These are phyloP conservation scores for Myxozyma udenii DNA, from an alignment of 805 yeast species.

Conservation along the genomic window DNA sequence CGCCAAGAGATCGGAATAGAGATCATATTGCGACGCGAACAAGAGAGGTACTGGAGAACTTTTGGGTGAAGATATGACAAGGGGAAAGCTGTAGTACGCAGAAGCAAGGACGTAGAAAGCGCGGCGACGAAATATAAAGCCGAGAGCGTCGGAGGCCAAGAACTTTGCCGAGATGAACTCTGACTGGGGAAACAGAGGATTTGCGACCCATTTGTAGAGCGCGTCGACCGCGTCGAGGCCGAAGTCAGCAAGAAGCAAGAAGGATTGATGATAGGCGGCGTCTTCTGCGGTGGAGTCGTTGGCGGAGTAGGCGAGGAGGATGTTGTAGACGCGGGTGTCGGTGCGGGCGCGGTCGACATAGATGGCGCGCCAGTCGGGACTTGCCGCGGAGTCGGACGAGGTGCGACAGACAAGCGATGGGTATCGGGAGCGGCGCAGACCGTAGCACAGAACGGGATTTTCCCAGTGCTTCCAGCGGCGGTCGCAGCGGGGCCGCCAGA, in stretches of 20 bases:
- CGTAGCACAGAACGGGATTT: not conserved
- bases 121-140: slow-evolving; percentile 13
- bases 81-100: not conserved
- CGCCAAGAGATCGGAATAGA: too few species aligned
- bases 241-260: slow-evolving; percentile 4
- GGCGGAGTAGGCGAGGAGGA: slow-evolving; percentile 6
- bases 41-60: too few species aligned
- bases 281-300: slow-evolving; percentile 14
- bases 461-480: slow-evolving; percentile 13
- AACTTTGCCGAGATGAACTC: slow-evolving; percentile 4
- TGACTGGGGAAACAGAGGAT: not conserved
- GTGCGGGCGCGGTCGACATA: not conserved
- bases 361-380: not conserved
- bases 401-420: not conserved
- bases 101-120: slow-evolving; percentile 4
- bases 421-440: slow-evolving; percentile 3
- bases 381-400: not conserved
- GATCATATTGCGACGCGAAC: too few species aligned
- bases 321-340: not conserved
- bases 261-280: too few species aligned
- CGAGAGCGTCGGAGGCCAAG: slow-evolving; percentile 12
- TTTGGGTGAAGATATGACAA: too few species aligned
- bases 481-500: slow-evolving; percentile 7
- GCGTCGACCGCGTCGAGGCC: slow-evolving; percentile 19
- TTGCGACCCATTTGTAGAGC: not conserved